phyloP scores from a whole-genome alignment of 2,329 filamentous ascomycete genomes.

The Diaporthe sp. region DNA sequence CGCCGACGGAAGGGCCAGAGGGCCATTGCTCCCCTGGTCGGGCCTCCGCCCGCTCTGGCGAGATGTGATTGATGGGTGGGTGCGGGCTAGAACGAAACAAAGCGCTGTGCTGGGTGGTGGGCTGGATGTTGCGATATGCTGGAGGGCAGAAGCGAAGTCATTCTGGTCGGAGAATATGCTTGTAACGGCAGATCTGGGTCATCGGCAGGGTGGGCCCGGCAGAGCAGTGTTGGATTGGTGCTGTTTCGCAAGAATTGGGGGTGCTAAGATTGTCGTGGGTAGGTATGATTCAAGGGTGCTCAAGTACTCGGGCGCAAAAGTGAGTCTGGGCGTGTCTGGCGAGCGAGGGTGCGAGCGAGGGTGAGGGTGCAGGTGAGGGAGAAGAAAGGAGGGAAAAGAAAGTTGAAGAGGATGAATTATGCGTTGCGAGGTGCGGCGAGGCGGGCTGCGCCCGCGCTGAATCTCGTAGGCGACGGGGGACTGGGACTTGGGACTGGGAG shows the following conservation, averaged over 20 bases:
- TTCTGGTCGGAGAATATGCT: conserved; percentile 38
- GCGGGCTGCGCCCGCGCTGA: conserved; percentile 19
- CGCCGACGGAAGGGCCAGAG: conserved; percentile 87
- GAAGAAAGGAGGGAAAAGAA: background rate
- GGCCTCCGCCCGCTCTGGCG: conserved; percentile 31
- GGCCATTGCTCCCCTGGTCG: conserved; percentile 67
- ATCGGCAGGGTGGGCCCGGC: conserved; percentile 36
- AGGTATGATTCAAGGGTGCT: conserved; percentile 25
- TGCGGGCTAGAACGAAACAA: conserved; percentile 33
- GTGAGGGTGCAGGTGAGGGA: background rate
- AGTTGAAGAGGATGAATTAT: conserved; percentile 7
- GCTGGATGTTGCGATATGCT: conserved; percentile 34
- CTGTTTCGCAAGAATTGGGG: conserved; percentile 21
- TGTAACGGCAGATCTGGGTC: conserved; percentile 31
- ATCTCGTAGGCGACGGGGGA: conserved; percentile 12
- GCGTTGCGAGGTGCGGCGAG: background rate
- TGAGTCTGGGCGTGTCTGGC: conserved; percentile 20
- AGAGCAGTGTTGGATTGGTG: conserved; percentile 12
- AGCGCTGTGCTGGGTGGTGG: conserved; percentile 23
- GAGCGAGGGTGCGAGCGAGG: background rate
- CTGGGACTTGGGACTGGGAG: conserved; percentile 5
- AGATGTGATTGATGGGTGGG: conserved; percentile 14
- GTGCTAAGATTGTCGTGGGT: conserved; percentile 21
- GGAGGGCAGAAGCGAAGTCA: conserved; percentile 39
- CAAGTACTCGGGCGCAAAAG: conserved; percentile 28